Conservation (phyloP, 2,329 filamentous ascomycete species). For the Thelonectria discophora region DNA sequence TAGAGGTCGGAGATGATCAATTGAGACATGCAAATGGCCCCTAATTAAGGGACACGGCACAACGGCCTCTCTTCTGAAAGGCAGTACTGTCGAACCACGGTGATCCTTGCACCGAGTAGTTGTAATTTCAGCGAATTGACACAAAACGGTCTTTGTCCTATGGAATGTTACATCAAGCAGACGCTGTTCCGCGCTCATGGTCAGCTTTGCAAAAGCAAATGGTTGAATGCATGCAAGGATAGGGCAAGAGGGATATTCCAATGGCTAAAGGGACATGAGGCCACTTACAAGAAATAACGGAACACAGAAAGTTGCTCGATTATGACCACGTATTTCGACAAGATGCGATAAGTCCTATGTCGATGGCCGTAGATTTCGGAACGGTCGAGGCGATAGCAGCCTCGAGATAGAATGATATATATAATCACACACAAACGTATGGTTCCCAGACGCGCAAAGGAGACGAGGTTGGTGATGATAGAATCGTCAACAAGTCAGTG, state of each 20-base stretch:
- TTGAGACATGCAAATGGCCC: conserved; percentile 13
- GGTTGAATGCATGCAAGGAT: conserved; percentile 5
- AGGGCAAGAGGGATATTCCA: conserved; percentile 1
- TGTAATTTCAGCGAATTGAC: conserved; percentile 18
- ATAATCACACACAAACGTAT: conserved; percentile 8
- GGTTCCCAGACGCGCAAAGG: conserved; percentile 1
- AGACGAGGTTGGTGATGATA: neutral
- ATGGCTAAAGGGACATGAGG: no score
- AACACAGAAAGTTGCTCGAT: no score
- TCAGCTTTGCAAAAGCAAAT: conserved; percentile 25
- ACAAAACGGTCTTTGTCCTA: conserved; percentile 14
- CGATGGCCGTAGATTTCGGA: neutral
- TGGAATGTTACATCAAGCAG: conserved; percentile 20
- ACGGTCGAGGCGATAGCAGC: no score
- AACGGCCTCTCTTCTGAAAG: neutral
- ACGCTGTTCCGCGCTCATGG: conserved; percentile 15
- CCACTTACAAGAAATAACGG: no score
- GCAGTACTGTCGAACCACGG: conserved; percentile 13
- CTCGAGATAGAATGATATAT: conserved; percentile 7
- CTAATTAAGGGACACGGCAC: neutral
- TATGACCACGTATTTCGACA: no score
- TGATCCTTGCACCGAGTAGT: conserved; percentile 32
- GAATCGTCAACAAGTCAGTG: conserved; percentile 24
- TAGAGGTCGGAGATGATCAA: neutral
- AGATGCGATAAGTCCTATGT: no score